phyloP scores from a whole-genome alignment of 768 basidiomycete genomes.

The Mycena polygramma region DNA sequence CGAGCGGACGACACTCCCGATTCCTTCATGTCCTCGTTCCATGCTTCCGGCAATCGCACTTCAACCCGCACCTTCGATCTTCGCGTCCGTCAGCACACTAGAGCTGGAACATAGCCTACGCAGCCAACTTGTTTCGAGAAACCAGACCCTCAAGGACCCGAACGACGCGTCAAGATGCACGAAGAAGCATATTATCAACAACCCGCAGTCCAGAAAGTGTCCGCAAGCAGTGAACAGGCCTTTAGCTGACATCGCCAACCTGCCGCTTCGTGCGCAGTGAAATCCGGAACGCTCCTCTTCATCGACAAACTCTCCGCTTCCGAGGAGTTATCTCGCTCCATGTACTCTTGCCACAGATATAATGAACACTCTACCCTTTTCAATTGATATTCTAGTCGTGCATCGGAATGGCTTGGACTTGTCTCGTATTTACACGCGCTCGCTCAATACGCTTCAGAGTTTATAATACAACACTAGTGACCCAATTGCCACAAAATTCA shows the following conservation, averaged over 20 bases:
- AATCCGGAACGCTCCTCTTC: background rate
- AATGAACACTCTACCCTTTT: background rate
- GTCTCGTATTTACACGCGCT: background rate
- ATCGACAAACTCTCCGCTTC: slow-evolving; percentile 5
- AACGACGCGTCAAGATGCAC: background rate
- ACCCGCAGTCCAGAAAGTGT: background rate
- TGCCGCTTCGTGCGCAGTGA: slow-evolving; percentile 16
- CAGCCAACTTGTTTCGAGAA: slow-evolving; percentile 11
- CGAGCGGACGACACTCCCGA: too few relatives aligned
- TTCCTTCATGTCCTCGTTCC: background rate
- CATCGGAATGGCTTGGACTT: background rate
- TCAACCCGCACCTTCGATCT: slow-evolving; percentile 1
- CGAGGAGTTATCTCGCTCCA: background rate
- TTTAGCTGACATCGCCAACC: slow-evolving; percentile 8
- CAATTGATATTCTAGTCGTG: background rate
- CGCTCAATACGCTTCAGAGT: background rate
- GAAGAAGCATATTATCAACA: background rate
- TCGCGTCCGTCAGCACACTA: slow-evolving; percentile 18
- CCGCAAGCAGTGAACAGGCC: background rate
- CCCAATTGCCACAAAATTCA: slow-evolving; percentile 1
- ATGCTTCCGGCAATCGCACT: background rate
- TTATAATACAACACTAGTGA: slow-evolving; percentile 5
- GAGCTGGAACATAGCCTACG: slow-evolving; percentile 18
- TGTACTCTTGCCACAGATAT: too few relatives aligned
- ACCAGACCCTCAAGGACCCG: background rate